These are phyloP conservation scores for Podospora pseudoanserina DNA, from an alignment of 495 filamentous ascomycete genomes.

Conservation along the genomic window DNA sequence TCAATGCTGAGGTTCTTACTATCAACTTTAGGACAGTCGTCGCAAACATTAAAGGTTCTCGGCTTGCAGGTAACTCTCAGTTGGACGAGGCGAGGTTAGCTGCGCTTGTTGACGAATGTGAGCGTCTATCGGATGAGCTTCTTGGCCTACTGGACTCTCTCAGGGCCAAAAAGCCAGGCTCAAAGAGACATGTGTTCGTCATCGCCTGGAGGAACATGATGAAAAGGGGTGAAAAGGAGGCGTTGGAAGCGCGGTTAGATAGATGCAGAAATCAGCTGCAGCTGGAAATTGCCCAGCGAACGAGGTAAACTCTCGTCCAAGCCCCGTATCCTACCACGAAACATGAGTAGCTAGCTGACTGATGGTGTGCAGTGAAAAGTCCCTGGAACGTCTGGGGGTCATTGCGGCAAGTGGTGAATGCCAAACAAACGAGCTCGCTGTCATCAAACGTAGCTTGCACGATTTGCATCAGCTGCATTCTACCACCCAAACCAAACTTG, in stretches of 20 bases:
- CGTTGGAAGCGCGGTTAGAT: background rate
- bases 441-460: background rate
- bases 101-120: background rate
- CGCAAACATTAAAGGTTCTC: background rate
- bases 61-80: background rate
- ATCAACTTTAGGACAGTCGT: background rate
- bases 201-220: background rate
- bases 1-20: background rate
- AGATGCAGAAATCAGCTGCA: background rate
- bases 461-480: background rate
- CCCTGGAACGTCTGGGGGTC: background rate
- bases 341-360: too few species aligned
- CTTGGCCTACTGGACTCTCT: background rate
- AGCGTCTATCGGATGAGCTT: background rate
- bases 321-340: background rate
- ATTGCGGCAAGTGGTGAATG: background rate
- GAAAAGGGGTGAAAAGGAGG: background rate
- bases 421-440: background rate
- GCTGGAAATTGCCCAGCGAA: background rate
- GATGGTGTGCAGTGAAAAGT: background rate
- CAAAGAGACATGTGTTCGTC: background rate
- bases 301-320: background rate
- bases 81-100: background rate
- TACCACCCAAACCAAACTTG: background rate
- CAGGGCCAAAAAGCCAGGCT: background rate